phyloP scores from a whole-genome alignment of 371 early-diverging fungal genomes.

The Polyrhizophydium stewartii region DNA sequence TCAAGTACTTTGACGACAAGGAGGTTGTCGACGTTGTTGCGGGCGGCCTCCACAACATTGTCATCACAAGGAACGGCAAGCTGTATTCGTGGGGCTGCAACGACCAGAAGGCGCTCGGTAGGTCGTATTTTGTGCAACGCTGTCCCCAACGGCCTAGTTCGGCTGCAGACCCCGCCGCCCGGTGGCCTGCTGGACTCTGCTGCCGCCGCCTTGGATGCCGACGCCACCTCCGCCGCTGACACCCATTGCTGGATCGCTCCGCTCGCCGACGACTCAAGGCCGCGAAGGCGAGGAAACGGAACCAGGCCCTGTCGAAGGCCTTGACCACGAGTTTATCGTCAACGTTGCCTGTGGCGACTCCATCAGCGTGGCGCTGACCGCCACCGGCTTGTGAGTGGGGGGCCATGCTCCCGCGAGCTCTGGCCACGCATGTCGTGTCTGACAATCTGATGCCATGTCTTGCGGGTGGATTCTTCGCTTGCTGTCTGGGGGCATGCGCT shows the following conservation, averaged over 20 bases:
- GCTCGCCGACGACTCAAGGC: constrained; percentile 6
- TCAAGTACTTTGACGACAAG: constrained; percentile 60
- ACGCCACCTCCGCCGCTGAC: too few relatives aligned
- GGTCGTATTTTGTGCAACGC: constrained; percentile 5
- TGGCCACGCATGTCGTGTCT: neutral
- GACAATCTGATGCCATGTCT: too few relatives aligned
- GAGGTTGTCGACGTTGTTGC: constrained; percentile 48
- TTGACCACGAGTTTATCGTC: constrained; percentile 70
- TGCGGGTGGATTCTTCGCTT: too few relatives aligned
- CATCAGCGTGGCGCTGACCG: constrained; percentile 82
- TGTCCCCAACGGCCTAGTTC: too few relatives aligned
- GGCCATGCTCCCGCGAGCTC: neutral
- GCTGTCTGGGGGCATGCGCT: too few relatives aligned
- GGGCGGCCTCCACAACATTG: constrained; percentile 62
- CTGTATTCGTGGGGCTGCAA: constrained; percentile 96
- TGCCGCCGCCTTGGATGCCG: too few relatives aligned
- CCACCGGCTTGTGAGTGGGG: constrained; percentile 55
- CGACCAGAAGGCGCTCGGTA: constrained; percentile 96
- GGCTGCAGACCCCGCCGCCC: too few relatives aligned
- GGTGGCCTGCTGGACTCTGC: too few relatives aligned
- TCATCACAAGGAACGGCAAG: constrained; percentile 54
- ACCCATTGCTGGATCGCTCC: neutral
- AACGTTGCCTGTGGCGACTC: constrained; percentile 94
- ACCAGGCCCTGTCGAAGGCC: constrained; percentile 59
- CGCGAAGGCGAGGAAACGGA: constrained; percentile 75